A percentile compares a stretch with the other conserved stretches of the same genome.
Conservation (phyloP, 2,329 filamentous ascomycete species). For the Biscogniauxia marginata region DNA sequence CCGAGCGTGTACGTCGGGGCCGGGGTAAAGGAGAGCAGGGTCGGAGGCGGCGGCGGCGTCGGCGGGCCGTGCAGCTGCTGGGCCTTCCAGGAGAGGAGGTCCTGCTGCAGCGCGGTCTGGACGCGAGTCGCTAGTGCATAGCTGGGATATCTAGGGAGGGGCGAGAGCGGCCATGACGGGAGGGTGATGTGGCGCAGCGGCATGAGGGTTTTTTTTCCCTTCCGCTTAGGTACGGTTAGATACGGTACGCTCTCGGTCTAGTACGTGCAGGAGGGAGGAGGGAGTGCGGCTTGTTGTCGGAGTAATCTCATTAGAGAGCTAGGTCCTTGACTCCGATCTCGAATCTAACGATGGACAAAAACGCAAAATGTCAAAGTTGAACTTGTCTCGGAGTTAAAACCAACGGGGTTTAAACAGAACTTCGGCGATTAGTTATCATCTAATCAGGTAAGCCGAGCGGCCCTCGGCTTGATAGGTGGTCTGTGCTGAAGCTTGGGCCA, state of each 20-base stretch:
- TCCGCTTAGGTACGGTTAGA: too few species aligned
- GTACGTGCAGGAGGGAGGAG: background rate
- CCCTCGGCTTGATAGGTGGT: background rate
- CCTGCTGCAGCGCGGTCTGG: constrained; percentile 40
- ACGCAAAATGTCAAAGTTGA: background rate
- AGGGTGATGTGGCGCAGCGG: constrained; percentile 9
- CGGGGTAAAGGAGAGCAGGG: constrained; percentile 79
- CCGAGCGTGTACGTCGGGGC: constrained; percentile 86
- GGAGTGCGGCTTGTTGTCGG: too few species aligned
- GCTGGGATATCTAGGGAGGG: constrained; percentile 29
- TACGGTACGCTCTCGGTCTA: too few species aligned
- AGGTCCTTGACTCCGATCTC: too few species aligned
- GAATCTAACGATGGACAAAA: too few species aligned
- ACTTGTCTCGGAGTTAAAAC: background rate
- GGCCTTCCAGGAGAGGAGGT: constrained; percentile 60
- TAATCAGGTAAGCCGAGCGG: background rate
- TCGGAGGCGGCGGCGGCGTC: constrained; percentile 56
- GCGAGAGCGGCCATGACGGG: constrained; percentile 21
- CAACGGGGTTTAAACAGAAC: background rate
- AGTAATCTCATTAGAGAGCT: background rate
- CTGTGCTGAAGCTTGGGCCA: background rate
- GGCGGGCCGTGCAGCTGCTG: constrained; percentile 7
- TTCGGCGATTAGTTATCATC: background rate
- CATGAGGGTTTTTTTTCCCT: background rate
- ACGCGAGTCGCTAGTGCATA: constrained; percentile 39